These are phyloP conservation scores for Phytophthora capsici DNA, from an alignment of 352 stramenopile genomes.

Conservation along the genomic window DNA sequence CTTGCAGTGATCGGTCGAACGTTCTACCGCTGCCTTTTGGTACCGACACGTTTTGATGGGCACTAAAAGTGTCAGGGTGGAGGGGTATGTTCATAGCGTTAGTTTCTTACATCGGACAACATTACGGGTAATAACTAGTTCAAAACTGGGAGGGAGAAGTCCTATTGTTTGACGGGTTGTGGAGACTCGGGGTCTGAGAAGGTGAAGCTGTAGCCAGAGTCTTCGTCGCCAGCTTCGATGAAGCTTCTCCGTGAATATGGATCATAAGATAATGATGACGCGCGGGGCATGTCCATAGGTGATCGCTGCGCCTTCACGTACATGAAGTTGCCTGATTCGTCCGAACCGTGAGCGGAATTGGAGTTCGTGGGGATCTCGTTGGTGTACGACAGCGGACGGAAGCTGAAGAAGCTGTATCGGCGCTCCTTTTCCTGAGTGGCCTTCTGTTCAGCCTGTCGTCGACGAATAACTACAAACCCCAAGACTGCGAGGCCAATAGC, in stretches of 20 bases:
- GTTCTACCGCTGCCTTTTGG: too few relatives aligned
- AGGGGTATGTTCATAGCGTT: constrained; percentile 11
- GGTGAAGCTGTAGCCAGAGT: constrained; percentile 49
- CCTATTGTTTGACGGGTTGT: constrained; percentile 15
- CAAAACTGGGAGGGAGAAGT: constrained; percentile 25
- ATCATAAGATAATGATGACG: constrained; percentile 62
- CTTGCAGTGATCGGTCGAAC: too few relatives aligned
- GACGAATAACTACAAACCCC: constrained; percentile 25
- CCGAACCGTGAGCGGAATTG: constrained; percentile 38
- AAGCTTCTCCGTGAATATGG: constrained; percentile 54
- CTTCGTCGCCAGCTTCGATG: constrained; percentile 32
- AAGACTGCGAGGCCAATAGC: constrained; percentile 41
- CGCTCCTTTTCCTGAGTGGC: constrained; percentile 28
- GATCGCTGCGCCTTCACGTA: constrained; percentile 55
- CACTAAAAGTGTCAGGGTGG: too few relatives aligned
- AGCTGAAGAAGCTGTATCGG: constrained; percentile 44
- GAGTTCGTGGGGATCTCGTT: constrained; percentile 52
- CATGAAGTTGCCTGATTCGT: constrained; percentile 58
- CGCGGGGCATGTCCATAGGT: constrained; percentile 40
- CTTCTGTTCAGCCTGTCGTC: constrained; percentile 22
- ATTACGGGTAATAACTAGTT: constrained; percentile 8
- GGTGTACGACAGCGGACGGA: constrained; percentile 46
- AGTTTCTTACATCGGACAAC: constrained; percentile 11
- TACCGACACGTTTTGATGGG: too few relatives aligned
- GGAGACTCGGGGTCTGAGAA: constrained; percentile 35